phyloP scores from a whole-genome alignment of 108 stramenopile species.

The Aurantiochytrium sp. region DNA sequence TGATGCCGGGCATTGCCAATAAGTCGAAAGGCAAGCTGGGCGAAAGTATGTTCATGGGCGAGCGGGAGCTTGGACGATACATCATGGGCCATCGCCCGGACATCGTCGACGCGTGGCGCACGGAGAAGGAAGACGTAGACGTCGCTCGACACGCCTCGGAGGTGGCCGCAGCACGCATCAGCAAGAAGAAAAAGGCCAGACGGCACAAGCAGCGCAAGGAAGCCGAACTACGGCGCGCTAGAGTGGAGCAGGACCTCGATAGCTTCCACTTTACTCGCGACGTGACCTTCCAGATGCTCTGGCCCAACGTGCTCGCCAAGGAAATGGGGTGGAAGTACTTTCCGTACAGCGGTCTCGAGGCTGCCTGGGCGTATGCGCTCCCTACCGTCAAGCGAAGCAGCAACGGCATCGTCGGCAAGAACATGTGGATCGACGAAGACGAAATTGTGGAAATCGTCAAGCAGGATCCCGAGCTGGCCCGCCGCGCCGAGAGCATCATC shows the following conservation, averaged over 20 bases:
- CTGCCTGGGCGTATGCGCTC: neutral
- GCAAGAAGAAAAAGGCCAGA: neutral
- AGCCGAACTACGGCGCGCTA: neutral
- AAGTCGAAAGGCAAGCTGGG: neutral
- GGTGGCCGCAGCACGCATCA: too few species aligned
- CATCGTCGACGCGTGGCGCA: neutral
- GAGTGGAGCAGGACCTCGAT: neutral
- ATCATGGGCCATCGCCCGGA: neutral
- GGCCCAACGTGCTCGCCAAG: neutral
- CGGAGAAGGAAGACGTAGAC: neutral
- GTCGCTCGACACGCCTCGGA: neutral
- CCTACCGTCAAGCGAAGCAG: neutral
- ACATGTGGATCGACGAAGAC: neutral
- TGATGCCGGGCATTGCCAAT: neutral
- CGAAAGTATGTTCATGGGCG: neutral
- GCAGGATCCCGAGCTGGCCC: neutral
- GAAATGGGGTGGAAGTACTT: neutral
- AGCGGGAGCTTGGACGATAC: neutral
- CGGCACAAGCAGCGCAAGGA: neutral
- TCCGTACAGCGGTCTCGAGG: neutral
- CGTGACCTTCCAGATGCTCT: neutral
- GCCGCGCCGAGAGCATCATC: neutral
- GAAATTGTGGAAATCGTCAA: neutral
- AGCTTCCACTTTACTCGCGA: neutral
- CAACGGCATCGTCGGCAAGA: neutral